A percentile compares a stretch with the other conserved stretches of the same genome.
These are phyloP conservation scores for Geotrichum reessii DNA, from an alignment of 1,139 yeast species.

Conservation along the genomic window DNA sequence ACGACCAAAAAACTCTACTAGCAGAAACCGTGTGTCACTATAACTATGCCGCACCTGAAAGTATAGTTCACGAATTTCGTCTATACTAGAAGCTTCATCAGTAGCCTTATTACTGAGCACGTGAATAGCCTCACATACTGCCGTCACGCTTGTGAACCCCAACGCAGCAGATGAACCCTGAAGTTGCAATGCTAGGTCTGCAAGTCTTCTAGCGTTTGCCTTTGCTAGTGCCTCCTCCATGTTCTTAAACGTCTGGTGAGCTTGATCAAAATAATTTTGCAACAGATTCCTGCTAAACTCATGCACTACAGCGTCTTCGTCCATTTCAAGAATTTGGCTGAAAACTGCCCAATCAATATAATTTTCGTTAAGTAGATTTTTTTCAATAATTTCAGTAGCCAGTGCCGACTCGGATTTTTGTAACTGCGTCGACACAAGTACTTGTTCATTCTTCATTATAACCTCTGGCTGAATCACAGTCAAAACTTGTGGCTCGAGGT, in stretches of 20 bases:
- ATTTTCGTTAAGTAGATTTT: background rate
- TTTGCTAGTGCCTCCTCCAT: slow-evolving; percentile 53
- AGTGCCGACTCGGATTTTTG: background rate
- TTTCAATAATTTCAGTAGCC: background rate
- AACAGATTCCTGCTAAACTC: slow-evolving; percentile 63
- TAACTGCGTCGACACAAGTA: background rate
- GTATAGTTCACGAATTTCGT: background rate
- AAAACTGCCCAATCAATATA: slow-evolving; percentile 1
- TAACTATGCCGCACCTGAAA: background rate
- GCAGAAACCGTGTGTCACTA: background rate
- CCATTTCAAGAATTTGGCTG: slow-evolving; percentile 79
- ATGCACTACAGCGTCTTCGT: slow-evolving; percentile 56
- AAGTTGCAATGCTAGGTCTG: slow-evolving; percentile 80
- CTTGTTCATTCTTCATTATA: background rate
- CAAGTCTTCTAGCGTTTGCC: slow-evolving; percentile 54
- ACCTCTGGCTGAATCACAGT: background rate
- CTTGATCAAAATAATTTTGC: slow-evolving; percentile 83
- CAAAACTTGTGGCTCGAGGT: background rate
- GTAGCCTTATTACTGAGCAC: slow-evolving; percentile 58
- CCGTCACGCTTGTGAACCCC: slow-evolving; percentile 74
- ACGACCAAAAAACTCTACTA: background rate
- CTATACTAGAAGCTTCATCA: background rate
- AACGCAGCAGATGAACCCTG: slow-evolving; percentile 95
- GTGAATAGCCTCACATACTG: slow-evolving; percentile 88
- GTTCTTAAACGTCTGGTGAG: slow-evolving; percentile 69